Conservation (phyloP, 192 early-diverging fungal species). For the Lobosporangium transversale region DNA sequence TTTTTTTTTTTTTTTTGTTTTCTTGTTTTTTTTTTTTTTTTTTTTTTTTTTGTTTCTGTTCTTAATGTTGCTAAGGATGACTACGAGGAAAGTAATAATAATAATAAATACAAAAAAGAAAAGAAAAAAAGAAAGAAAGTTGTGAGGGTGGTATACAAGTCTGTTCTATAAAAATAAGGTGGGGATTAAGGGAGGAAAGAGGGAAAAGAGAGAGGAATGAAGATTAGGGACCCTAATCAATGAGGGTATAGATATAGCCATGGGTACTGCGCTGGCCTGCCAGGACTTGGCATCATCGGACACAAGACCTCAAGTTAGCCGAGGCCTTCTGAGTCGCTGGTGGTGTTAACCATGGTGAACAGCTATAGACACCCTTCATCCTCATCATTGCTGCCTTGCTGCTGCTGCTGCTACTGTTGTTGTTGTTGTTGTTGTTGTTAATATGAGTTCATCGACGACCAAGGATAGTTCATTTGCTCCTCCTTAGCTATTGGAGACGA, state of each 20-base stretch:
- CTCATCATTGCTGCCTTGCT: background rate
- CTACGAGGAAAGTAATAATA: no score
- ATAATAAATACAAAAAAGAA: no score
- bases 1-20: no score
- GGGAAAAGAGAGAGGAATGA: background rate
- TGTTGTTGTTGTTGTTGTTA: background rate
- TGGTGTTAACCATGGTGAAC: no score
- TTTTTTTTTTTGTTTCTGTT: no score
- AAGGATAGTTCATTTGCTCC: constrained; percentile 15
- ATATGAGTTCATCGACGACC: constrained; percentile 6
- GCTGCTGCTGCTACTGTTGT: background rate
- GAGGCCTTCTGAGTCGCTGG: no score
- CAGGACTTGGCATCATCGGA: constrained; percentile 28
- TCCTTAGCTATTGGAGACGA: constrained; percentile 44
- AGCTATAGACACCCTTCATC: no score
- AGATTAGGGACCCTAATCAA: background rate
- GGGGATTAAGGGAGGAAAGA: background rate
- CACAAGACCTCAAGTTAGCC: no score
- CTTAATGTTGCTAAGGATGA: background rate
- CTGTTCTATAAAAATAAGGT: background rate
- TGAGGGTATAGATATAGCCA: constrained; percentile 21
- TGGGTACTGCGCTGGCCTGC: constrained; percentile 12
- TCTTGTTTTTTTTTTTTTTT: no score
- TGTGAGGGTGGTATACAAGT: no score
- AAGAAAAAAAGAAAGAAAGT: no score